phyloP scores from a whole-genome alignment of 495 filamentous ascomycete genomes.

The Paragyromitra xinjiangensis region DNA sequence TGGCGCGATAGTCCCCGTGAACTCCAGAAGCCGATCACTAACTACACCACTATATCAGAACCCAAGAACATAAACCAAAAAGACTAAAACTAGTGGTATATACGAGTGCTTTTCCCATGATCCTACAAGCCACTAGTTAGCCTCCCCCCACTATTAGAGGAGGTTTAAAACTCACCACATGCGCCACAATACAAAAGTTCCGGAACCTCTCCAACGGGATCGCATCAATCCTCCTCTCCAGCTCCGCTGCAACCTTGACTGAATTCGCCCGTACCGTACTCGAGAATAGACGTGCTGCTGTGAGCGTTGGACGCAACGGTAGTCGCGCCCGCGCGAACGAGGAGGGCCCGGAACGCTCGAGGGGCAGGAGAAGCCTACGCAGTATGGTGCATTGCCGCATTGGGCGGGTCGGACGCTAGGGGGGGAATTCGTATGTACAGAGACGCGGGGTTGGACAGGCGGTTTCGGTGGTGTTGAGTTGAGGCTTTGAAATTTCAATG shows the following conservation, averaged over 20 bases:
- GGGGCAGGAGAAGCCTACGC: slow-evolving; percentile 48
- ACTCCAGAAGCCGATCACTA: slow-evolving; percentile 87
- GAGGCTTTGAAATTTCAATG: slow-evolving; percentile 14
- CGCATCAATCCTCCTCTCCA: slow-evolving; percentile 81
- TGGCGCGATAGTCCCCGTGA: slow-evolving; percentile 89
- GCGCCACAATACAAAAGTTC: slow-evolving; percentile 98
- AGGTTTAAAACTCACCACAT: slow-evolving; percentile 66
- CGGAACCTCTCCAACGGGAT: slow-evolving; percentile 93
- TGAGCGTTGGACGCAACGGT: not conserved
- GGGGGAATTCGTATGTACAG: not conserved
- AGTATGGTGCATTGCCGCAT: slow-evolving; percentile 53
- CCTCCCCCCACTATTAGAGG: not conserved
- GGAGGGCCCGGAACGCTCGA: slow-evolving; percentile 14
- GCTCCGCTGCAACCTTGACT: slow-evolving; percentile 61
- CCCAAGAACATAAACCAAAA: not conserved
- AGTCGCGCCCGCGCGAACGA: slow-evolving; percentile 5
- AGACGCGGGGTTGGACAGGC: slow-evolving; percentile 13
- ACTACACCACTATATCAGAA: slow-evolving; percentile 59
- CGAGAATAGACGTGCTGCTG: slow-evolving; percentile 31
- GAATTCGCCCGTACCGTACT: slow-evolving; percentile 25
- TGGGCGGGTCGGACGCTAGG: slow-evolving; percentile 13
- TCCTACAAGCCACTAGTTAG: slow-evolving; percentile 61
- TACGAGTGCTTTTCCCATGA: slow-evolving; percentile 91
- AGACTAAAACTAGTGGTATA: not conserved
- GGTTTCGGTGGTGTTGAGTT: slow-evolving; percentile 11